Conservation (phyloP, 1,284 basidiomycete species). For the Cutaneotrichosporon sp. region DNA sequence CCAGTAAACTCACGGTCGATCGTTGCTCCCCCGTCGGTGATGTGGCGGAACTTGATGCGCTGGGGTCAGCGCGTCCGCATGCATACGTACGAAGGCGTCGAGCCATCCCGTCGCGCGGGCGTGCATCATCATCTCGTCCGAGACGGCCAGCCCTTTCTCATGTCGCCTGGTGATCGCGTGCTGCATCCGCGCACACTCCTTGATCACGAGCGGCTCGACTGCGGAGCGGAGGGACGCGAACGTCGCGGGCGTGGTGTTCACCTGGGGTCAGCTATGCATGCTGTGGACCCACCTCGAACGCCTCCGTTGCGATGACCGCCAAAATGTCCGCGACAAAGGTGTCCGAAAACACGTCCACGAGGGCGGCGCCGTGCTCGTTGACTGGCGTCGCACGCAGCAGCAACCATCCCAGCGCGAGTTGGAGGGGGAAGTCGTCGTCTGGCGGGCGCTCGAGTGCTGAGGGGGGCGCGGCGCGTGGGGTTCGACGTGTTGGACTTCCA, state of each 20-base stretch:
- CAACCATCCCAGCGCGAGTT: constrained; percentile 41
- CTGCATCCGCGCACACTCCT: constrained; percentile 24
- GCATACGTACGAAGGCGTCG: constrained; percentile 31
- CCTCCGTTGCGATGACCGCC: constrained; percentile 37
- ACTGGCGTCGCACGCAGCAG: constrained; percentile 27
- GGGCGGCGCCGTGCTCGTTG: constrained; percentile 25
- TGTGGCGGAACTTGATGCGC: constrained; percentile 29
- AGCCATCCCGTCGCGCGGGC: constrained; percentile 37
- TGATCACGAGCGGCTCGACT: constrained; percentile 34
- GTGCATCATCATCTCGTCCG: constrained; percentile 20
- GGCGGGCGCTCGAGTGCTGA: constrained; percentile 4
- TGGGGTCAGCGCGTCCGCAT: constrained; percentile 3
- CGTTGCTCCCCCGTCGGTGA: constrained; percentile 36
- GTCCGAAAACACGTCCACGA: constrained; percentile 32
- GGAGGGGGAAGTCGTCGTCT: constrained; percentile 27
- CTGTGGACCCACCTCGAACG: constrained; percentile 37
- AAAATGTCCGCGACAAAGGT: constrained; percentile 37
- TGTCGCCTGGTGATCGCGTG: constrained; percentile 28
- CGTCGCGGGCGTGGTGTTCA: constrained; percentile 32
- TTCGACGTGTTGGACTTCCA: not conserved
- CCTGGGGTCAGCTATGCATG: constrained; percentile 20
- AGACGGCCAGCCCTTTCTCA: constrained; percentile 29
- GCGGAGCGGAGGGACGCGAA: constrained; percentile 28
- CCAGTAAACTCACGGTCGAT: constrained; percentile 38
- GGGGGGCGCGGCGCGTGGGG: constrained; percentile 1